Percentiles rank a stretch among this genome's conserved stretches.
phyloP scores from a whole-genome alignment of 2,329 filamentous ascomycete genomes.

The Calonectria ilicicola region DNA sequence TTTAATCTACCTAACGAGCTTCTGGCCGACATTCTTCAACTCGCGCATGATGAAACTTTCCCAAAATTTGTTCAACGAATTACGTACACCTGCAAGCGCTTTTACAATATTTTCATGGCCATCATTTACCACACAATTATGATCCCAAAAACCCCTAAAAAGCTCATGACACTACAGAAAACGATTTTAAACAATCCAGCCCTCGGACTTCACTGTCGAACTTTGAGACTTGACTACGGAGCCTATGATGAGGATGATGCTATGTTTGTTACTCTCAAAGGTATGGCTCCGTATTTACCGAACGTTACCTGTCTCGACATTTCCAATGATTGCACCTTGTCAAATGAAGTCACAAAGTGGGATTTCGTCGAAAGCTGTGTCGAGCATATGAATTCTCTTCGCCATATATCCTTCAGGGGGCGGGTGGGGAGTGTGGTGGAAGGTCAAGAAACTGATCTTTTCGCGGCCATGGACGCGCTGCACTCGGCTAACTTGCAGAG shows the following conservation, averaged over 20 bases:
- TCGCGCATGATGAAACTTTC: neutral
- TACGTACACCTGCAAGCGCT: neutral
- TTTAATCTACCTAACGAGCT: neutral
- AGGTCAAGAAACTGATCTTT: neutral
- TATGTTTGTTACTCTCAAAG: neutral
- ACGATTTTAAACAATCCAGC: neutral
- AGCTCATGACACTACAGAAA: neutral
- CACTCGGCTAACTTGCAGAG: too few species aligned
- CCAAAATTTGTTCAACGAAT: neutral
- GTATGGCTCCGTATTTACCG: neutral
- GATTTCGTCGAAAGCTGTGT: neutral
- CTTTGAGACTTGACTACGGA: neutral
- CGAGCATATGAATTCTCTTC: neutral
- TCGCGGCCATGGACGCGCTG: too few species aligned
- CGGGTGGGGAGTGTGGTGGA: neutral
- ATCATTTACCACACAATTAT: neutral
- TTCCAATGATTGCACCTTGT: neutral
- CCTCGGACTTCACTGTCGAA: neutral
- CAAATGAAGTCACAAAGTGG: neutral
- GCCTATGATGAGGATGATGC: neutral
- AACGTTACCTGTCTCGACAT: neutral
- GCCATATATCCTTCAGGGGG: neutral
- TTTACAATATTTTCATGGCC: neutral
- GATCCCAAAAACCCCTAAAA: too few species aligned
- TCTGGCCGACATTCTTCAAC: neutral